phyloP scores from a whole-genome alignment of 768 basidiomycete species.

The Suillus discolor region DNA sequence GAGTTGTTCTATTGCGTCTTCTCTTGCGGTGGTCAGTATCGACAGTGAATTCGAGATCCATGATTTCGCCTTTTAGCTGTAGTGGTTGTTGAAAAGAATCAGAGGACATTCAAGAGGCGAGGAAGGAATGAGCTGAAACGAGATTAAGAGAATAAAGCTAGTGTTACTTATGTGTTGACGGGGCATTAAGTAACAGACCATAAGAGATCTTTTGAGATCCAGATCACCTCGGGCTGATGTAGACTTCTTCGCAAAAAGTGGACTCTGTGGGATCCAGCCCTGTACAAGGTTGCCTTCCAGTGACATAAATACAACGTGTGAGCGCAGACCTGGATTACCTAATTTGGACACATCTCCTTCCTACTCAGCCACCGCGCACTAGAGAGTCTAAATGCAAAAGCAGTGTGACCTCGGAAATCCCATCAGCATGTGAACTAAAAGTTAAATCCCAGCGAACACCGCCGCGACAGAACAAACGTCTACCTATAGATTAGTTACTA shows the following conservation, averaged over 20 bases:
- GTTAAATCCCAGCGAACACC: conserved; percentile 6
- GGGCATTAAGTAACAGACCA: conserved; percentile 59
- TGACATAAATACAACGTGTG: conserved; percentile 39
- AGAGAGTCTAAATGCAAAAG: conserved; percentile 37
- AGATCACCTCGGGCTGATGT: conserved; percentile 47
- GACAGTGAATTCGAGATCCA: conserved; percentile 75
- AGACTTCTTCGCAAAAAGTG: conserved; percentile 35
- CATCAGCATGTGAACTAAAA: conserved; percentile 23
- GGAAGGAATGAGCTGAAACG: conserved; percentile 46
- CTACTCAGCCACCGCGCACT: conserved; percentile 15
- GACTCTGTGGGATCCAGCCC: conserved; percentile 36
- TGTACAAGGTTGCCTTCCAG: conserved; percentile 32
- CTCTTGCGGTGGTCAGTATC: conserved; percentile 81
- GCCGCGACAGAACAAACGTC: background rate
- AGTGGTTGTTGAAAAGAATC: conserved; percentile 53
- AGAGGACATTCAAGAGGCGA: conserved; percentile 44
- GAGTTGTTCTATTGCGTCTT: conserved; percentile 89
- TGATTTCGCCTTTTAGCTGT: conserved; percentile 75
- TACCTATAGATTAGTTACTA: no score
- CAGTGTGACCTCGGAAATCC: conserved; percentile 39
- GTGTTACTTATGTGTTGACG: conserved; percentile 60
- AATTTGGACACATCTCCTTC: conserved; percentile 26
- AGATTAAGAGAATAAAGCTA: conserved; percentile 48
- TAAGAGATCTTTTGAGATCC: conserved; percentile 39
- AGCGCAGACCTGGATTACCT: conserved; percentile 27